phyloP scores from a whole-genome alignment of 345 rosid species.

The Camelina laxa region DNA sequence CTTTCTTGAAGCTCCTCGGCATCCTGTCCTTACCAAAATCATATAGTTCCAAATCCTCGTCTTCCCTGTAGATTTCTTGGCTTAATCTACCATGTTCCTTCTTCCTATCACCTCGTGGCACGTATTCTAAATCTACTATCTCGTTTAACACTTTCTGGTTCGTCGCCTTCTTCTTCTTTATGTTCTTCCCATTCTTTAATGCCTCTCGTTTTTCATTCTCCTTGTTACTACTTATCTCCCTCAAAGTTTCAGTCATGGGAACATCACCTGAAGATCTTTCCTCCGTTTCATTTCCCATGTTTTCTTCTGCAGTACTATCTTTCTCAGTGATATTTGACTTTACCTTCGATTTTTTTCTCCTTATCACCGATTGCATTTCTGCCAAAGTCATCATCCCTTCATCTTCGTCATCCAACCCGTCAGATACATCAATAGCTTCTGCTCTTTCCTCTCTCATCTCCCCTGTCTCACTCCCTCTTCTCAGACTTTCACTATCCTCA shows the following conservation, averaged over 20 bases:
- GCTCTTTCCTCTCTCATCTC: constrained; percentile 51
- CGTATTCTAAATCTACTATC: constrained; percentile 40
- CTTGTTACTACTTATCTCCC: constrained; percentile 35
- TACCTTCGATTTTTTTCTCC: constrained; percentile 48
- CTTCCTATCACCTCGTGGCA: constrained; percentile 36
- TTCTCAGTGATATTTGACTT: constrained; percentile 46
- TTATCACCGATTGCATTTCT: constrained; percentile 64
- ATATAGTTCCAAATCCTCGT: constrained; percentile 59
- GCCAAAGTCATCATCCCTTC: constrained; percentile 83
- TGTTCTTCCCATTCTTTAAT: constrained; percentile 26
- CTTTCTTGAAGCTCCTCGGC: constrained; percentile 71
- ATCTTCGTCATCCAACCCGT: constrained; percentile 46
- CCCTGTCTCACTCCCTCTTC: constrained; percentile 34
- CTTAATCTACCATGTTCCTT: constrained; percentile 39
- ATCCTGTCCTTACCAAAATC: constrained; percentile 68
- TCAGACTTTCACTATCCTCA: constrained; percentile 42
- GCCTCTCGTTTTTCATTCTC: constrained; percentile 24
- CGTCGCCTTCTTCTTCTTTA: constrained; percentile 26
- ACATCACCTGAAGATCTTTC: constrained; percentile 20
- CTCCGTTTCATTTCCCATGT: constrained; percentile 36
- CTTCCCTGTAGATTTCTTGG: constrained; percentile 45
- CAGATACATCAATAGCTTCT: constrained; percentile 46
- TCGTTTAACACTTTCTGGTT: constrained; percentile 32
- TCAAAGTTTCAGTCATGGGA: constrained; percentile 40
- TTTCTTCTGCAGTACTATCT: constrained; percentile 27